Evolutionary conservation across 1,284 basidiomycete species (phyloP).

Genomic region (Chiua sp.): DNA sequence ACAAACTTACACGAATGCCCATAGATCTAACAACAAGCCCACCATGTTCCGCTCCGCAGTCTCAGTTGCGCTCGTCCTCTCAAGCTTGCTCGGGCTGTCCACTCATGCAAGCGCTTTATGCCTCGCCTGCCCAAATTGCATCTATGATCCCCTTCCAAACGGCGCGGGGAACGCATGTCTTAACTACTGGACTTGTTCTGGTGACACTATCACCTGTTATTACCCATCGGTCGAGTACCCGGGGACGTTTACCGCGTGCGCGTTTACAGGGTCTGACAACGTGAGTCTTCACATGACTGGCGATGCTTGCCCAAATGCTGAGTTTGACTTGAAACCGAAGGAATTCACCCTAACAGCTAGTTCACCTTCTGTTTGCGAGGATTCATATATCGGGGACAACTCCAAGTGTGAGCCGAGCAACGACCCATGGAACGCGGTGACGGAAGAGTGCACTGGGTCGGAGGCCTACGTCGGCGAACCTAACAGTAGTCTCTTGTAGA

Average conservation of each 20-base stretch:
- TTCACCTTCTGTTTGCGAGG: constrained; percentile 17
- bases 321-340: not conserved
- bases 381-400: constrained; percentile 16
- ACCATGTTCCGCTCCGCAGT: constrained; percentile 5
- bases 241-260: constrained; percentile 18
- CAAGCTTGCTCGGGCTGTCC: constrained; percentile 15
- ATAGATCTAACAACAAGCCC: constrained; percentile 1
- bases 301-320: not conserved
- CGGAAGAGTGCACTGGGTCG: constrained; percentile 14
- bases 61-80: constrained; percentile 2
- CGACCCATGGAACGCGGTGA: constrained; percentile 18
- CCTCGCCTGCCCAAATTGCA: constrained; percentile 10
- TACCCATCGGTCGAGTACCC: constrained; percentile 19
- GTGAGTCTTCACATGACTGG: not conserved
- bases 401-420: constrained; percentile 14
- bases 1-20: not conserved
- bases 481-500: constrained; percentile 16
- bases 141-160: constrained; percentile 17
- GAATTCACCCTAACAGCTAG: constrained; percentile 9
- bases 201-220: constrained; percentile 17
- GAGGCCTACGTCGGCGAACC: constrained; percentile 23
- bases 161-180: constrained; percentile 10
- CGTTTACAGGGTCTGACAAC: constrained; percentile 3
- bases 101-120: constrained; percentile 7
- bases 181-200: constrained; percentile 19